Evolutionary conservation across 1,139 yeast genomes (phyloP), one percentile per base, ranked within the genome.

Genomic region (Saccharomyces hybrid): DNA sequence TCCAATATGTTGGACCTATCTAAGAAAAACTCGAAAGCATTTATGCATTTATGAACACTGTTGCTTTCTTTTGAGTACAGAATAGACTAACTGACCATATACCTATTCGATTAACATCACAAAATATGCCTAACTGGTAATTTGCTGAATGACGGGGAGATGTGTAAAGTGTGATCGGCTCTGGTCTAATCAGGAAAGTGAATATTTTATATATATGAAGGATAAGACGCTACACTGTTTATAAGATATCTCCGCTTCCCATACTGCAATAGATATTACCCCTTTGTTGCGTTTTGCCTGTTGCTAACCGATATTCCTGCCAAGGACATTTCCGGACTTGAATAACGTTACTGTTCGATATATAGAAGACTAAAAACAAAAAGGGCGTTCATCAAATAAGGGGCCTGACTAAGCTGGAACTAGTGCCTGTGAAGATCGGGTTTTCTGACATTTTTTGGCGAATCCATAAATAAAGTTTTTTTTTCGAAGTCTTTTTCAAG

Each of bases 351-450:
- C 44, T 0, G 23, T 3, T 38, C 25, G 4, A 16, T 13, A 1
- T 38, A 16, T 4, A 38, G 25, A 38, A 38, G 41, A 13, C 44
- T 38, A 16, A 38, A 16, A 8, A 16, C 23, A 13, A 16, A 11
- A 38, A 16, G 44, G 25, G 44, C 13, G 6, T 8, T 38, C 9
- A 8, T n/a, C 4, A 11, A 11, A 3, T 8, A 16, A 38, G 23
- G 9, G 9, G 9, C n/a, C 25, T 11, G 44, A 4, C 25, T 38
- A 38, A 38, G 44, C 3, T 16, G 6, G n/a, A 16, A 16, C 23
- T 7, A 38, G 44, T 38, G 44, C 44, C 44, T 38, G n/a, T 13
- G 44, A 38, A 38, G 44, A 38, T 38, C n/a, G 25, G 1, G 16
- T 38, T 38, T 34, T n/a, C 9, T n/a, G 7, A 38, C 25, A n/a